A percentile compares a stretch with the other conserved stretches of the same genome.
phyloP scores from a whole-genome alignment of 2,329 filamentous ascomycete species.

The Ophiostoma himal-ulmi region DNA sequence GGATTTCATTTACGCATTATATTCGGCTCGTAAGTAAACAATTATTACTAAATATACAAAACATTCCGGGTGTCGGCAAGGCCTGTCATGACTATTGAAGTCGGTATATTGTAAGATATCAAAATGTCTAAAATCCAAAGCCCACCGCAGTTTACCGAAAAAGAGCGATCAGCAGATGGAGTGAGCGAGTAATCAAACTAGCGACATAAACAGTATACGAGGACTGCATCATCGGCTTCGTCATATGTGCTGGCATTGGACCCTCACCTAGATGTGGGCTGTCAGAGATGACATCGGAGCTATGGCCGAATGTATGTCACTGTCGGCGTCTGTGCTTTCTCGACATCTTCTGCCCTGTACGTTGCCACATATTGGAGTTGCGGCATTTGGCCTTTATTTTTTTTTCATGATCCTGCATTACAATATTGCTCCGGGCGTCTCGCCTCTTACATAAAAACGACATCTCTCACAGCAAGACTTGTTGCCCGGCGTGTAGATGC shows the following conservation, averaged over 20 bases:
- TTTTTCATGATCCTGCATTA: neutral
- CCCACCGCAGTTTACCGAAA: neutral
- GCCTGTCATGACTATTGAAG: neutral
- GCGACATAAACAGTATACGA: neutral
- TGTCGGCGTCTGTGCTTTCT: neutral
- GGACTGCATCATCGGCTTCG: neutral
- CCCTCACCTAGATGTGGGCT: neutral
- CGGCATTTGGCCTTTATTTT: no score
- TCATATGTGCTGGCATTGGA: neutral
- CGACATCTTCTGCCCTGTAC: no score
- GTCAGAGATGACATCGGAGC: neutral
- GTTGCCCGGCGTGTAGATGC: neutral
- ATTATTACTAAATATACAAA: neutral
- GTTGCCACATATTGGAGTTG: no score
- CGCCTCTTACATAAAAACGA: neutral
- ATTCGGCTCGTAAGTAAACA: no score
- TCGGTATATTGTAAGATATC: neutral
- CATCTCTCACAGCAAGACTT: constrained; percentile 2
- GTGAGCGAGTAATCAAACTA: neutral
- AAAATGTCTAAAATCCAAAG: neutral
- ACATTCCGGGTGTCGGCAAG: neutral
- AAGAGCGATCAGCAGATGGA: neutral
- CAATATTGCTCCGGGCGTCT: neutral
- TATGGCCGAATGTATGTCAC: neutral
- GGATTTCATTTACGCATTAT: neutral